Evolutionary conservation across 345 rosid species (phyloP).

Genomic region (Aquilaria sinensis): DNA sequence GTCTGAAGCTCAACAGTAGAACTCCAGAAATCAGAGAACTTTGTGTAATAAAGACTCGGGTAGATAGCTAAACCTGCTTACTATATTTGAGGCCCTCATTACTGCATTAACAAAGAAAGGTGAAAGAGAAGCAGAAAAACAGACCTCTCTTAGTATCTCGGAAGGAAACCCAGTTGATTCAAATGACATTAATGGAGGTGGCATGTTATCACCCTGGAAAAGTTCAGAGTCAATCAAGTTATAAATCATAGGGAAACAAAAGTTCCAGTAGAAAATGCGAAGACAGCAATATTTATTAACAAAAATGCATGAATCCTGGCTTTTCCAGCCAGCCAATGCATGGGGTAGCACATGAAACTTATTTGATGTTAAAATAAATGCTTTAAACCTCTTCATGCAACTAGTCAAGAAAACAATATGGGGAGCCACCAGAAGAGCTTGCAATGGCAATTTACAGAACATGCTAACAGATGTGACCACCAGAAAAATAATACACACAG

Average conservation of each 20-base stretch:
- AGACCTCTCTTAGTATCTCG: conserved; percentile 93
- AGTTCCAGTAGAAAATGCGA: background rate
- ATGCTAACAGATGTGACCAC: too few relatives aligned
- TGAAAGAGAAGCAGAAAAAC: conserved; percentile 10
- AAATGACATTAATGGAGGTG: conserved; percentile 70
- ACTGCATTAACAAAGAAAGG: background rate
- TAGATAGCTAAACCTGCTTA: conserved; percentile 4
- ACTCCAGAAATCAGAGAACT: conserved; percentile 40
- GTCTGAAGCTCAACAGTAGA: conserved; percentile 49
- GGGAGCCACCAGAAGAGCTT: too few relatives aligned
- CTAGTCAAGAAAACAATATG: too few relatives aligned
- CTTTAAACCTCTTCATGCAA: background rate
- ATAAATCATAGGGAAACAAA: background rate
- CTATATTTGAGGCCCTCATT: conserved; percentile 3
- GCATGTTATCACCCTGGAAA: conserved; percentile 75
- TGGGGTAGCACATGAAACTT: too few relatives aligned
- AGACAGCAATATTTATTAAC: too few relatives aligned
- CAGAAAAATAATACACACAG: background rate
- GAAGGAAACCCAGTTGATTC: conserved; percentile 80
- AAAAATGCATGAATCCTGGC: too few relatives aligned
- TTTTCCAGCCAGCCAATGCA: too few relatives aligned
- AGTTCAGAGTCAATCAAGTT: conserved; percentile 1
- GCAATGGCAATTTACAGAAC: too few relatives aligned
- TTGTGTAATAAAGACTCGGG: conserved; percentile 17
- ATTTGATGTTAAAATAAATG: background rate